Evolutionary conservation across 2,329 filamentous ascomycete species (phyloP).

Genomic region (Fusarium bulbicola): DNA sequence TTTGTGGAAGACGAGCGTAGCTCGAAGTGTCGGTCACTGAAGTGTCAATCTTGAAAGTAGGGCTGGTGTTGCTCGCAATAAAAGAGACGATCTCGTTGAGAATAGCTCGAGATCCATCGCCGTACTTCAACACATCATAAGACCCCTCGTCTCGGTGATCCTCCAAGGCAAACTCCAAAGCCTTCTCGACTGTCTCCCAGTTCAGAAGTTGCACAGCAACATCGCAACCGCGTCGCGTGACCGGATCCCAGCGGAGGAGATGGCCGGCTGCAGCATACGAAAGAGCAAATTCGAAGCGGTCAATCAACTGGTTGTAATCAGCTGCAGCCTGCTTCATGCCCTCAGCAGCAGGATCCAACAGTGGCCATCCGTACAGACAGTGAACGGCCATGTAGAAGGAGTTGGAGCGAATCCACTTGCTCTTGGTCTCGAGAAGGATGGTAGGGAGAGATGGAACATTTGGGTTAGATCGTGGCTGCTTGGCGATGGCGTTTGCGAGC

Average conservation of each 20-base stretch:
- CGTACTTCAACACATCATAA: conserved; percentile 59
- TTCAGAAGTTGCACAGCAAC: conserved; percentile 66
- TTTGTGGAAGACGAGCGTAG: conserved; percentile 53
- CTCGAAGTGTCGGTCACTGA: conserved; percentile 48
- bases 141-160: conserved; percentile 47
- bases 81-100: conserved; percentile 67
- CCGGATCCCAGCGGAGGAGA: conserved; percentile 63
- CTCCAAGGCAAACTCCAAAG: conserved; percentile 66
- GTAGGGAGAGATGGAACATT: conserved; percentile 40
- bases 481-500: conserved; percentile 42
- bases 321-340: conserved; percentile 45
- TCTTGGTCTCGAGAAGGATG: conserved; percentile 57
- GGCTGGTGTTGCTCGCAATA: conserved; percentile 67
- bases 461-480: conserved; percentile 45
- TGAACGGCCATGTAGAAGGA: conserved; percentile 67
- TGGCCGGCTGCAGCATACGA: conserved; percentile 72
- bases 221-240: conserved; percentile 66
- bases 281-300: conserved; percentile 65
- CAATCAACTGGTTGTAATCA: conserved; percentile 51
- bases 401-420: conserved; percentile 64
- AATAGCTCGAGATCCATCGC: conserved; percentile 63
- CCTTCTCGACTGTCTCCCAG: conserved; percentile 71
- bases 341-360: conserved; percentile 51
- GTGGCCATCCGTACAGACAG: conserved; percentile 63
- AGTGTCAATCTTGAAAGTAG: conserved; percentile 67